Evolutionary conservation across 1,139 yeast genomes (phyloP), one percentile per base, ranked within the genome.

Genomic region (Zygoascus hellenicus): DNA sequence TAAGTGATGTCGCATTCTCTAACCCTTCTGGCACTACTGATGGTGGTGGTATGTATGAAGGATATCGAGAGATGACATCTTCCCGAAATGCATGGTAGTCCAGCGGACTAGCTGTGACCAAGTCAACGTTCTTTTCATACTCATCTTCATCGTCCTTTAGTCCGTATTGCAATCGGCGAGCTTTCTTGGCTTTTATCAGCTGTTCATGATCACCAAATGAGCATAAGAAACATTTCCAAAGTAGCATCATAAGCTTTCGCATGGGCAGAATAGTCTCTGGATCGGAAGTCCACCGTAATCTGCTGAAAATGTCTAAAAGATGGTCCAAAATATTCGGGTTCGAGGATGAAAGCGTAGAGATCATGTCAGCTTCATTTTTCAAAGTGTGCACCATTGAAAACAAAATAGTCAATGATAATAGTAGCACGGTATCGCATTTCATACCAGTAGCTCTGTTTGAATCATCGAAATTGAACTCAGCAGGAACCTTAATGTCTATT

Each of bases 51-150:
- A 72, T 65, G 54, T 74, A 82, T 3, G 85, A 67, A 0, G 97
- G 97, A 59, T 80, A 89, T 53, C 95, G 76, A 19, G 89, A 78
- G 3, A 75, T 65, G 5, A 89, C 65, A 54, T 88, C 95, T 52
- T 83, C 85, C 51, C 88, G 73, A 59, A 85, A 87, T 3, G 86
- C 80, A 60, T 79, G 81, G 61, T 86, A 89, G 56, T 88, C 95
- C 31, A 88, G 66, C 0, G 95, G 92, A 1, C 95, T 80, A 32
- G 88, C 79, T 0, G 74, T 69, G 41, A 79, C 64, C 14, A 52
- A 46, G 16, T 52, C 55, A 11, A 38, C 45, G 13, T 43, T 28
- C 10, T 50, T 46, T 63, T 64, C 45, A 52, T 59, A 38, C 49
- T 57, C 50, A 36, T 49, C 54, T 32, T 48, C 47, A 14, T 56